Evolutionary conservation across 495 filamentous ascomycete genomes (phyloP).

Genomic region (Talaromyces thailandensis): DNA sequence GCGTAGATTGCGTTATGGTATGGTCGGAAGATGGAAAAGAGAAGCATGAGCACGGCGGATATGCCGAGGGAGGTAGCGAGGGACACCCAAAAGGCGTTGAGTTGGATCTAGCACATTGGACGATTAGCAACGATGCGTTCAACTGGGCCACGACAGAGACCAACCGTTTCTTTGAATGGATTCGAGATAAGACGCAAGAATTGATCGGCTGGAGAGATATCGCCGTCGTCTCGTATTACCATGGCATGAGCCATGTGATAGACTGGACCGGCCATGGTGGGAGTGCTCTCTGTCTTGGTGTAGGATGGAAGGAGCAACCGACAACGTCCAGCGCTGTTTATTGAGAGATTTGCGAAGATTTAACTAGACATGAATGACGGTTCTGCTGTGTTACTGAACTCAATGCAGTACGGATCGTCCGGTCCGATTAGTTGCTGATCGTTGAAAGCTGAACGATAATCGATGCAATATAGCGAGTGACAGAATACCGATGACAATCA

Average conservation of each 20-base stretch:
- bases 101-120: conserved; percentile 39
- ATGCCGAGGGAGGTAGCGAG: conserved; percentile 74
- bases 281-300: background rate
- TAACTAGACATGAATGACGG: background rate
- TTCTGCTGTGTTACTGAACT: background rate
- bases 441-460: background rate
- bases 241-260: background rate
- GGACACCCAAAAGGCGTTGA: conserved; percentile 65
- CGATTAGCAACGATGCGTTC: background rate
- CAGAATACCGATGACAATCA: background rate
- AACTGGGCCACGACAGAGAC: conserved; percentile 6
- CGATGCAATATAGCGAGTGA: background rate
- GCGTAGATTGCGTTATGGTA: conserved; percentile 89
- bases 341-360: background rate
- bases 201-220: background rate
- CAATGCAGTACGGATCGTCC: background rate
- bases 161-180: conserved; percentile 37
- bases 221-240: background rate
- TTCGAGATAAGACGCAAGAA: conserved; percentile 22
- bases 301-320: background rate
- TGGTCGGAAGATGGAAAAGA: conserved; percentile 84
- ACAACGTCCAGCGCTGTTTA: conserved; percentile 5
- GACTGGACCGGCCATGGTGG: background rate
- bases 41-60: conserved; percentile 59
- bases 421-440: background rate